These are phyloP conservation scores for Pharus latifolius DNA, from an alignment of 176 grass and related monocot genomes.

Conservation along the genomic window DNA sequence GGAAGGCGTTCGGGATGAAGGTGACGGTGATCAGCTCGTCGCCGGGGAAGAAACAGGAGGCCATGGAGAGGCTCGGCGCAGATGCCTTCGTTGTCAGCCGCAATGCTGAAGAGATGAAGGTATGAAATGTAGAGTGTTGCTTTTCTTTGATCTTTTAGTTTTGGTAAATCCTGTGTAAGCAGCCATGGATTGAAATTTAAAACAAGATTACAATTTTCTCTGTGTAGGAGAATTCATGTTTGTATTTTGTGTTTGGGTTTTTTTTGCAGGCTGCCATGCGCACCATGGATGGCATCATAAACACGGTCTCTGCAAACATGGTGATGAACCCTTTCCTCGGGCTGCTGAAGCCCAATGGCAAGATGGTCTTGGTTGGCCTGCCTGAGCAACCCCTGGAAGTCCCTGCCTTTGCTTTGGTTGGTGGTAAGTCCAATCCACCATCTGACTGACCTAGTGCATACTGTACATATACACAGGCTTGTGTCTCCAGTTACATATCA, in stretches of 20 bases:
- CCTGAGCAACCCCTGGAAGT: conserved; percentile 42
- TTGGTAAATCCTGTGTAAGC: no score
- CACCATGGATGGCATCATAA: conserved; percentile 53
- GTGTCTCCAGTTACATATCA: no score
- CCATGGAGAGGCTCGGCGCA: conserved; percentile 32
- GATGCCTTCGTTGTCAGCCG: conserved; percentile 47
- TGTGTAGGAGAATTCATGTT: background rate
- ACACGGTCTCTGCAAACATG: conserved; percentile 48
- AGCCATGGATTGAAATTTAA: background rate
- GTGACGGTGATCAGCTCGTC: conserved; percentile 72
- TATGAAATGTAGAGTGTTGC: no score
- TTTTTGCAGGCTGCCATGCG: conserved; percentile 15
- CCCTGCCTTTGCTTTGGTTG: conserved; percentile 22
- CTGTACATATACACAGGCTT: no score
- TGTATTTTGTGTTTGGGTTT: background rate
- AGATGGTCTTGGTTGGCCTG: conserved; percentile 48
- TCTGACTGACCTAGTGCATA: no score
- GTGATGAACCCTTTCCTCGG: conserved; percentile 19
- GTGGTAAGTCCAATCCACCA: conserved; percentile 3
- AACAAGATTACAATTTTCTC: background rate
- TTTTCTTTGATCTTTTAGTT: no score
- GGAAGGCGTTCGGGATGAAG: conserved; percentile 59
- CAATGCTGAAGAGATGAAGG: conserved; percentile 37
- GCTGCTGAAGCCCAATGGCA: conserved; percentile 44
- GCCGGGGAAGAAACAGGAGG: conserved; percentile 39